Percentiles rank a stretch among this genome's conserved stretches.
Evolutionary conservation across 139 green algal species (phyloP).

Genomic region (Yamagishiella unicocca): DNA sequence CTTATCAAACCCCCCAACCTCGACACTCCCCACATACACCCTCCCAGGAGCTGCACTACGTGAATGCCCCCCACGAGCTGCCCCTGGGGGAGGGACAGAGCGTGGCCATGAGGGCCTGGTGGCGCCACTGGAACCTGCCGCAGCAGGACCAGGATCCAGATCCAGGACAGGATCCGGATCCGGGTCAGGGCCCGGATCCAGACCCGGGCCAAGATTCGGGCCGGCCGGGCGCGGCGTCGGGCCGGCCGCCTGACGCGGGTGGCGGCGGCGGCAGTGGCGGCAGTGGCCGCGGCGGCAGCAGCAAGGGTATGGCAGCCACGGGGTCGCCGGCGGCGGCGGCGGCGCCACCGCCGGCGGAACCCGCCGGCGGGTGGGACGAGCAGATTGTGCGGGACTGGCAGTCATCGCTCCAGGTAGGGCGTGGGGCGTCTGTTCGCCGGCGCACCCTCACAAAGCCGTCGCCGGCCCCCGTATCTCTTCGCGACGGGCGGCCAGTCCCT

Average conservation of each 20-base stretch:
- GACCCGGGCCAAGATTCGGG: background rate
- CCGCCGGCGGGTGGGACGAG: slow-evolving; percentile 31
- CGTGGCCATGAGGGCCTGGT: slow-evolving; percentile 65
- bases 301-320: background rate
- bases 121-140: slow-evolving; percentile 55
- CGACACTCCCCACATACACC: background rate
- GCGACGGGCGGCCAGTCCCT: no score
- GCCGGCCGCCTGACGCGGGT: background rate
- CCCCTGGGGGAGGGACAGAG: slow-evolving; percentile 52
- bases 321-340: background rate
- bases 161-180: background rate
- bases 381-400: slow-evolving; percentile 52
- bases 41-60: slow-evolving; percentile 59
- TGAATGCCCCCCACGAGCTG: slow-evolving; percentile 58
- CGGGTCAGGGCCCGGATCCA: background rate
- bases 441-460: no score
- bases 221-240: no score
- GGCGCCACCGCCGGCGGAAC: background rate
- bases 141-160: slow-evolving; percentile 15
- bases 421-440: no score
- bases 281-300: background rate
- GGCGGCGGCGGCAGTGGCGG: background rate
- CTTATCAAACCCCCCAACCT: no score
- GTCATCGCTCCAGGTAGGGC: slow-evolving; percentile 39
- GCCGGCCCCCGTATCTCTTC: no score